A percentile compares a stretch with the other conserved stretches of the same genome.
Conservation (phyloP, 768 basidiomycete species). For the Agaricus sinodeliciosus region DNA sequence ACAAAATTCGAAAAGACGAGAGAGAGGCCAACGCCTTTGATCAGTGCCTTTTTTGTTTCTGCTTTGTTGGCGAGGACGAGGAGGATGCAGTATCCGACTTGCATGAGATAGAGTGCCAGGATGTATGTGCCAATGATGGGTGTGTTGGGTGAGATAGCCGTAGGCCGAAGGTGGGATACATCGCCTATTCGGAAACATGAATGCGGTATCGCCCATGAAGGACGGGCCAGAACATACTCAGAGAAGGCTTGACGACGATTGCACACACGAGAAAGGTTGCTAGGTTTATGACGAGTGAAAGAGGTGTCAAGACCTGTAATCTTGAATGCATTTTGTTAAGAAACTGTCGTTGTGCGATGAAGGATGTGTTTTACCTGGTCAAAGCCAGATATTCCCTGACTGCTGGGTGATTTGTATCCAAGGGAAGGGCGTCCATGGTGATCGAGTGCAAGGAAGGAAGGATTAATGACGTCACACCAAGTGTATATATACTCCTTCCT, state of each 20-base stretch:
- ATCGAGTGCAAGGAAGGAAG: neutral
- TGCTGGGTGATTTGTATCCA: conserved; percentile 54
- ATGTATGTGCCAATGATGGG: conserved; percentile 55
- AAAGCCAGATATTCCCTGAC: conserved; percentile 64
- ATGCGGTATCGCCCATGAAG: neutral
- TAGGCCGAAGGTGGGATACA: conserved; percentile 49
- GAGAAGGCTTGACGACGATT: conserved; percentile 56
- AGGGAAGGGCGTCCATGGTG: conserved; percentile 48
- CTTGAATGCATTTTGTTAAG: neutral
- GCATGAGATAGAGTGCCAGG: conserved; percentile 50
- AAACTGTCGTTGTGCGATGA: neutral
- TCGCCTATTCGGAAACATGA: conserved; percentile 27
- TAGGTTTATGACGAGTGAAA: conserved; percentile 78
- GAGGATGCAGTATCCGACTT: conserved; percentile 80
- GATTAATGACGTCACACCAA: no score
- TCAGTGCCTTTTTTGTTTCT: conserved; percentile 76
- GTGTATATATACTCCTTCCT: no score
- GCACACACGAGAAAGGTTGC: conserved; percentile 66
- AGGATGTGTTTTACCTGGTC: conserved; percentile 27
- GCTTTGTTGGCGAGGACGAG: conserved; percentile 64
- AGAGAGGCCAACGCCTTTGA: conserved; percentile 74
- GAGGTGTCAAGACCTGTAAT: conserved; percentile 83
- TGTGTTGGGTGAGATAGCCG: conserved; percentile 65
- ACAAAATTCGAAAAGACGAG: conserved; percentile 76
- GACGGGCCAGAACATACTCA: conserved; percentile 28